Conservation (phyloP, 306 rosid species). For the cucumber (Cucumis sativus) region DNA sequence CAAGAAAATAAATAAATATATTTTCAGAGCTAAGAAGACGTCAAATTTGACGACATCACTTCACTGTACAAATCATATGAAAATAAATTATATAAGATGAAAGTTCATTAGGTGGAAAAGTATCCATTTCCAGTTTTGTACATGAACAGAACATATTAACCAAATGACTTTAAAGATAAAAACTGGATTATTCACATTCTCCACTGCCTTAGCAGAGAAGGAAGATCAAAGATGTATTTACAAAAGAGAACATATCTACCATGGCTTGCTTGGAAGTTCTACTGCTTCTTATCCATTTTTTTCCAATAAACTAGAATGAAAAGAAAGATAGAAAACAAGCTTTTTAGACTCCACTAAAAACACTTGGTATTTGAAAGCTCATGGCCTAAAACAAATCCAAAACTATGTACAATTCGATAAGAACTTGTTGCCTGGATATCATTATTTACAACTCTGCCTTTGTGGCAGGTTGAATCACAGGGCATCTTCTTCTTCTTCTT, state of each 20-base stretch:
- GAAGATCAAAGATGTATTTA: background rate
- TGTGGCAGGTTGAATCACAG: slow-evolving; percentile 3
- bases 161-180: background rate
- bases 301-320: background rate
- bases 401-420: slow-evolving; percentile 6
- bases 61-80: background rate
- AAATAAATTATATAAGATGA: background rate
- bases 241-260: background rate
- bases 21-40: background rate
- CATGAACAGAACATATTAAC: background rate
- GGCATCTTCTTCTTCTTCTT: background rate
- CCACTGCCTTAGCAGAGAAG: background rate
- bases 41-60: background rate
- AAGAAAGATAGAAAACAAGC: background rate
- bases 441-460: slow-evolving; percentile 11
- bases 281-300: background rate
- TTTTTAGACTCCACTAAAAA: slow-evolving; percentile 3
- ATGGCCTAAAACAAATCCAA: slow-evolving; percentile 6
- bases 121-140: slow-evolving; percentile 3
- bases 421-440: background rate
- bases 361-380: background rate
- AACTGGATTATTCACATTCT: background rate
- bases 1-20: too few relatives aligned
- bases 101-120: background rate
- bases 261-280: background rate